phyloP scores from a whole-genome alignment of 768 basidiomycete genomes.

The Rhizopogon vesiculosus region DNA sequence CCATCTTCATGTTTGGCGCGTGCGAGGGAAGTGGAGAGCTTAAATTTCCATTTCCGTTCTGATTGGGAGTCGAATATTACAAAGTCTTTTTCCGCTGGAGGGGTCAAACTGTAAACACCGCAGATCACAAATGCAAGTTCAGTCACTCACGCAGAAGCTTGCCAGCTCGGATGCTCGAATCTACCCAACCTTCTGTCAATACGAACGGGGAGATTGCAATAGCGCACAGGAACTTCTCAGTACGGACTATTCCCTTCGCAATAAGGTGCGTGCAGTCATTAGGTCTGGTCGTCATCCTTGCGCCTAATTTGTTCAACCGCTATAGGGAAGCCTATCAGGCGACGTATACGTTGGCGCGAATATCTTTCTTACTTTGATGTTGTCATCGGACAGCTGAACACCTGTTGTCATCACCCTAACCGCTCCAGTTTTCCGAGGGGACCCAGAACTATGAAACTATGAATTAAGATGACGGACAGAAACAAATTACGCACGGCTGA shows the following conservation, averaged over 20 bases:
- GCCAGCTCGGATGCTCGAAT: conserved; percentile 48
- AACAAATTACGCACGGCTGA: conserved; percentile 1
- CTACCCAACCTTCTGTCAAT: conserved; percentile 66
- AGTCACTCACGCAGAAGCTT: conserved; percentile 56
- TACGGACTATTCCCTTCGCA: conserved; percentile 63
- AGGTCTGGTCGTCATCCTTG: conserved; percentile 54
- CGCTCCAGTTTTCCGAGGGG: conserved; percentile 9
- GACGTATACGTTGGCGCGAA: background rate
- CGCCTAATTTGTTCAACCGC: conserved; percentile 63
- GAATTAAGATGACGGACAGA: background rate
- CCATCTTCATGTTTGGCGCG: conserved; percentile 45
- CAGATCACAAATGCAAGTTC: background rate
- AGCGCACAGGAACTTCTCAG: conserved; percentile 85
- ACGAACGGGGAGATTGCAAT: conserved; percentile 59
- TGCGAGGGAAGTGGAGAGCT: conserved; percentile 52
- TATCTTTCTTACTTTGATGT: conserved; percentile 46
- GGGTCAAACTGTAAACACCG: background rate
- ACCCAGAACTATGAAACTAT: background rate
- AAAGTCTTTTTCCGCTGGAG: conserved; percentile 60
- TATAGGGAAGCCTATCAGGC: conserved; percentile 22
- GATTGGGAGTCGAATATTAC: conserved; percentile 52
- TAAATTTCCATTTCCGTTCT: conserved; percentile 66
- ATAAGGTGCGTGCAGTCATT: conserved; percentile 79
- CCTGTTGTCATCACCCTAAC: conserved; percentile 68
- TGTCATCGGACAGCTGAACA: conserved; percentile 49